Evolutionary conservation across 768 basidiomycete species (phyloP), one percentile per base, ranked within the genome.

Genomic region (Sutorius australiensis): DNA sequence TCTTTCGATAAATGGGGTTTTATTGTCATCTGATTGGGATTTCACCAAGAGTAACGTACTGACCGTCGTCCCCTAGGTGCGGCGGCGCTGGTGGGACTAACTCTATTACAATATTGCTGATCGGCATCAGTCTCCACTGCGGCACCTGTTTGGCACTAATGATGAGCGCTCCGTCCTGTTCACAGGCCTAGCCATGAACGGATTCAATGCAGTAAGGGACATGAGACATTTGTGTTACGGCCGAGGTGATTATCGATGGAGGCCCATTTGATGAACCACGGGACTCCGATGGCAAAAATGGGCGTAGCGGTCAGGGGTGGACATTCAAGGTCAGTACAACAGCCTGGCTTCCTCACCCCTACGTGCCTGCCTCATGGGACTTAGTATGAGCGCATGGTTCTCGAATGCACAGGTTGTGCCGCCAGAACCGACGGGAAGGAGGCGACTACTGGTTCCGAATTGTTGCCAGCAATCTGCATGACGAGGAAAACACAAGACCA

Each of bases 91-190:
- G 13, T 14, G 16, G 13, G 43, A 39, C 43, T 27, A 44, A 52
- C 33, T 42, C 36, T 32, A 54, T 34, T 50, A 60, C 24, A 17
- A 17, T 8, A n/a, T 16, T 50, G 37, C 40, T 37, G 44, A 48
- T 41, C 30, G 56, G 41, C 32, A 32, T 21, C 10, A 37, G n/a
- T 17, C 32, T 10, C 27, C 41, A 33, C 27, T 5, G 8, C 17
- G 7, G 19, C 9, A 32, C 14, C 24, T 27, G 6, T 32, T 24
- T 36, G 6, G 27, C 19, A 16, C 38, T 17, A 13, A 32, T 36
- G 43, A 46, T 50, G 16, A 44, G n/a, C 46, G 46, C 50, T 39
- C 32, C 9, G 17, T 19, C 45, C 37, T 36, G 27, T 27, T 11
- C 43, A 31, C 33, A 32, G 9, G 6, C 31, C 16, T n/a, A 21